Conservation (phyloP, 1,139 yeast genomes). For the Zhuliangozyma blackwelliae region DNA sequence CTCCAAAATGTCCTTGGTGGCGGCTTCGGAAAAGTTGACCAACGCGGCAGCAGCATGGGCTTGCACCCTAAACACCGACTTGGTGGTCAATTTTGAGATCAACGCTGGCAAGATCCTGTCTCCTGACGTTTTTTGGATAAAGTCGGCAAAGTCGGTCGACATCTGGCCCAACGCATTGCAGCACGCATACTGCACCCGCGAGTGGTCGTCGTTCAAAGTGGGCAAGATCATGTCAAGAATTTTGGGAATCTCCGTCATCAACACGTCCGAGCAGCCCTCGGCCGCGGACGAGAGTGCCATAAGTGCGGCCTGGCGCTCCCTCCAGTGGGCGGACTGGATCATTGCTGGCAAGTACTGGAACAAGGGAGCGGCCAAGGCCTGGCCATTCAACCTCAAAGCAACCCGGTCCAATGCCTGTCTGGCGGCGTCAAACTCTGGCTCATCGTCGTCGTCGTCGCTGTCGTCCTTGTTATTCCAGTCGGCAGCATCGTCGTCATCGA, state of each 20-base stretch:
- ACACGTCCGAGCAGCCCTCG: constrained; percentile 91
- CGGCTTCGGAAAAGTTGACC: constrained; percentile 91
- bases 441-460: constrained; percentile 78
- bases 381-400: constrained; percentile 78
- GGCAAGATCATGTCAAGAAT: constrained; percentile 84
- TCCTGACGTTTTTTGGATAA: constrained; percentile 78
- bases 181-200: constrained; percentile 95
- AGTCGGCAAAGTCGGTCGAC: constrained; percentile 94
- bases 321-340: constrained; percentile 76
- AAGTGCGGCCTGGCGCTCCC: constrained; percentile 93
- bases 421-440: constrained; percentile 85
- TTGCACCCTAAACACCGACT: constrained; percentile 85
- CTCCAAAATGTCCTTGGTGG: constrained; percentile 79
- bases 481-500: constrained; percentile 81
- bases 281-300: constrained; percentile 98
- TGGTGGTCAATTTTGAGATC: constrained; percentile 68
- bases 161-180: constrained; percentile 97
- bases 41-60: constrained; percentile 98
- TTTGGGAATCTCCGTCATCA: constrained; percentile 76
- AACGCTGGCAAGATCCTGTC: constrained; percentile 80
- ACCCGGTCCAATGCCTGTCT: constrained; percentile 91
- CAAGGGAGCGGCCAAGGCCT: constrained; percentile 75
- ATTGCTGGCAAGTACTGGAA: constrained; percentile 83
- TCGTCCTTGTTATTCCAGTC: constrained; percentile 85
- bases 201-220: constrained; percentile 72